Percentiles rank a stretch among this genome's conserved stretches.
Conservation (phyloP, 2,329 filamentous ascomycete species). For the Penicillium sp. region DNA sequence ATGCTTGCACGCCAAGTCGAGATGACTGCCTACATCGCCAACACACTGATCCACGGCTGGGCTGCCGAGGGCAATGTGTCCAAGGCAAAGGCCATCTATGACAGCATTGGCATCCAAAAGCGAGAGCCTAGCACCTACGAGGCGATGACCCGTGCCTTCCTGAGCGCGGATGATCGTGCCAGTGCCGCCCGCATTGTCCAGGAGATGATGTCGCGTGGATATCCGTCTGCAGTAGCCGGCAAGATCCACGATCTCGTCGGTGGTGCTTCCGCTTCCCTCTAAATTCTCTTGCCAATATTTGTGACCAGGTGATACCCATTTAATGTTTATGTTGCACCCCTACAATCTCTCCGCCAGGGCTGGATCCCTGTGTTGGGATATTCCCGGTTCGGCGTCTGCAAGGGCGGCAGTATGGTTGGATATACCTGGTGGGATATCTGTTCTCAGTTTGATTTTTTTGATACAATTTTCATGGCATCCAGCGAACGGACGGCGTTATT, state of each 20-base stretch:
- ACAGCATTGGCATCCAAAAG: conserved; percentile 70
- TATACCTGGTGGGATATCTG: conserved; percentile 19
- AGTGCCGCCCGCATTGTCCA: conserved; percentile 75
- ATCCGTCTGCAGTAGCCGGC: conserved; percentile 85
- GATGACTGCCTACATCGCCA: conserved; percentile 96
- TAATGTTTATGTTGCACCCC: conserved; percentile 16
- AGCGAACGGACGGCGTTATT: conserved; percentile 23
- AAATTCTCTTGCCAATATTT: conserved; percentile 13
- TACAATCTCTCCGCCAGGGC: conserved; percentile 30
- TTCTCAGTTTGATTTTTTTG: conserved; percentile 8
- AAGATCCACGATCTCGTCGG: conserved; percentile 91
- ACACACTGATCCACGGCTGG: conserved; percentile 97
- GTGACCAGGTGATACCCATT: conserved; percentile 6
- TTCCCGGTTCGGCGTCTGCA: conserved; percentile 29
- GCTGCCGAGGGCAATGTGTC: conserved; percentile 76
- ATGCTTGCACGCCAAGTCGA: conserved; percentile 75
- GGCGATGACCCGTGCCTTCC: conserved; percentile 92
- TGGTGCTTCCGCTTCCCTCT: conserved; percentile 26
- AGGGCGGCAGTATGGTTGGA: conserved; percentile 22
- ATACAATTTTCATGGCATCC: conserved; percentile 20
- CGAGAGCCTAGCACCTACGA: conserved; percentile 98
- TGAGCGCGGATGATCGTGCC: conserved; percentile 76
- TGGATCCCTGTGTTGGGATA: conserved; percentile 35
- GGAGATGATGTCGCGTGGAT: conserved; percentile 88
- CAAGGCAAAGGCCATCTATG: conserved; percentile 77